Conservation (phyloP, 116 monocot genomes). For the Papilionanthe hybrid region DNA sequence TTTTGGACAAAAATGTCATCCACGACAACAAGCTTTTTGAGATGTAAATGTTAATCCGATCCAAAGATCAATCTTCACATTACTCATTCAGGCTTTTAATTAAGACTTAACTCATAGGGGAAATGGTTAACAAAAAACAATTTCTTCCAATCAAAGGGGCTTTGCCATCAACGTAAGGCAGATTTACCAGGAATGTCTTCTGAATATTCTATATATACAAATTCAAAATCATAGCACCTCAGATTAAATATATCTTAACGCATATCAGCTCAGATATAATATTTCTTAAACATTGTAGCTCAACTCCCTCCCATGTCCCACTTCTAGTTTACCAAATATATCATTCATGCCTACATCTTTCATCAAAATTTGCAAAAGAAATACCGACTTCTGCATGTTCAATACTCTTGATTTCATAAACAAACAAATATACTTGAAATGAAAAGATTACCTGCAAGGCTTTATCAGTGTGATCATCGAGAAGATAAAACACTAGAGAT, state of each 20-base stretch:
- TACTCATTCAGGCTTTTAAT: not conserved
- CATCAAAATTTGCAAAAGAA: not conserved
- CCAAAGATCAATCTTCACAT: not conserved
- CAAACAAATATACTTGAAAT: not conserved
- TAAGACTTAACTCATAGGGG: not conserved
- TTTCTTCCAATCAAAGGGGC: not conserved
- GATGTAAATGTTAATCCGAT: not conserved
- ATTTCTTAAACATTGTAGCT: not conserved
- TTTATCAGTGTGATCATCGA: conserved; percentile 69
- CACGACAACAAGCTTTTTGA: not conserved
- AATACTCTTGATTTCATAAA: not conserved
- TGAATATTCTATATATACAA: not conserved
- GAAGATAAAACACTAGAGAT: conserved; percentile 69
- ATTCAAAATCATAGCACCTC: conserved; percentile 2
- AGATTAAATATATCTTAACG: not conserved
- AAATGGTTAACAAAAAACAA: not conserved
- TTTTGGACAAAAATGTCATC: not conserved
- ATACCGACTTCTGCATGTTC: not conserved
- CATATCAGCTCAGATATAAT: too few relatives aligned
- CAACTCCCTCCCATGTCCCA: not conserved
- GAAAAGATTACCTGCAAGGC: conserved; percentile 62
- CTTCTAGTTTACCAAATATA: not conserved
- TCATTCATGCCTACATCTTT: not conserved
- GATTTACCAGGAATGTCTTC: not conserved
- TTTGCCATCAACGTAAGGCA: not conserved